Evolutionary conservation across 306 rosid species (phyloP), one percentile per base, ranked within the genome.

Genomic region (Trifolium pratense): DNA sequence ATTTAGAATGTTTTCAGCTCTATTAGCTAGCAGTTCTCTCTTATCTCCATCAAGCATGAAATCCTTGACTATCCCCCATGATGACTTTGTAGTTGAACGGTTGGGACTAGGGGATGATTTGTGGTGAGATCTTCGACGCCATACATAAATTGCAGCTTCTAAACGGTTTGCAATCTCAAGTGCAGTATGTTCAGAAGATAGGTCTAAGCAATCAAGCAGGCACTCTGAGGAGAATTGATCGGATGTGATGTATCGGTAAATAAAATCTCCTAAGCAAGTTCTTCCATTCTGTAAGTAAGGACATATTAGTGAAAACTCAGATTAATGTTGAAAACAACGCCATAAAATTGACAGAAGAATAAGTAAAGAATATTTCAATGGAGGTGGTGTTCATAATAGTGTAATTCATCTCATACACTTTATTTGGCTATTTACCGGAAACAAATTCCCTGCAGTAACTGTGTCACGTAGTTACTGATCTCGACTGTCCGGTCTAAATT

Each of bases 31-130:
- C 40, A 91, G 63, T 74, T 87, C 97, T 73, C 96, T 86, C 89
- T 91, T 94, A 26, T 94, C 97, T 45, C 88, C 96, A 78, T 89
- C 97, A 16, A 77, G 82, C 92, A 94, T 86, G 23, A 94, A 86
- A 73, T 91, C 99, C 89, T 87, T 94, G 55, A 94, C 91, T 59
- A 91, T 83, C 75, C 86, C 92, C 99, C 99, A 94, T 12, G 99
- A 94, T 4, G 97, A 89, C 87, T 90, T 93, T 58, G 98, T 40
- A 16, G 89, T 75, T 57, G 97, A 84, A 52, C 95, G 99, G 66
- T 74, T 88, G 0, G 91, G 87, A 55, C 71, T 78, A 40, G 82
- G 81, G 8, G 77, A 81, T 6, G 89, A 78, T 63, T 77, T 89
- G 3, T 94, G 72, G 74, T 91, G 87, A 75, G 85, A 80, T 81